phyloP scores from a whole-genome alignment of 2,329 filamentous ascomycete genomes.

The Pestalotiopsis sp. region DNA sequence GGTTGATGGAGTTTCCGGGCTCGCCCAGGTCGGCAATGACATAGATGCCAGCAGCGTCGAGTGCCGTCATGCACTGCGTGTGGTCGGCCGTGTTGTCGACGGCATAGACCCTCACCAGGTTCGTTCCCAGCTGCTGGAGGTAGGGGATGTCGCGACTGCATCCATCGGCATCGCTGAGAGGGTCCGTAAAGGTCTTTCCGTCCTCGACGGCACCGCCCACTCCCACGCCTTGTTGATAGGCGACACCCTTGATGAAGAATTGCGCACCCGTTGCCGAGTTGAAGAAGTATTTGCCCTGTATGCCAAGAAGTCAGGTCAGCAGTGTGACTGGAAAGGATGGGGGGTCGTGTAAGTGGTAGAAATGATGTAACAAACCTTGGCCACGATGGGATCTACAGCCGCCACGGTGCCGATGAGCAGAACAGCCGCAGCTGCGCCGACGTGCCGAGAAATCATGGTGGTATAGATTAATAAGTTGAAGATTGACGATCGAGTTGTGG shows the following conservation, averaged over 20 bases:
- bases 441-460: not conserved
- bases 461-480: not conserved
- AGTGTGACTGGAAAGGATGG: not conserved
- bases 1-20: slow-evolving; percentile 68
- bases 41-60: slow-evolving; percentile 72
- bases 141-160: slow-evolving; percentile 72
- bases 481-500: not conserved
- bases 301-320: not conserved
- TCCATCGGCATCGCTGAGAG: slow-evolving; percentile 60
- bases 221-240: slow-evolving; percentile 68
- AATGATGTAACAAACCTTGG: slow-evolving; percentile 12
- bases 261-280: slow-evolving; percentile 51
- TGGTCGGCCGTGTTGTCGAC: slow-evolving; percentile 68
- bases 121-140: slow-evolving; percentile 65
- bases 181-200: slow-evolving; percentile 61
- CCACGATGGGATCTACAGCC: slow-evolving; percentile 21
- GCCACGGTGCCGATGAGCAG: not conserved
- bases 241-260: slow-evolving; percentile 68
- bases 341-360: not conserved
- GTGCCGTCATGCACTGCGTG: slow-evolving; percentile 65
- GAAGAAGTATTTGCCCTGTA: slow-evolving; percentile 56
- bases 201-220: slow-evolving; percentile 40
- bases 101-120: slow-evolving; percentile 75
- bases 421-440: not conserved
- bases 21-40: slow-evolving; percentile 73